phyloP scores from a whole-genome alignment of 202 grass and related monocot species.

The Panicum hallii region DNA sequence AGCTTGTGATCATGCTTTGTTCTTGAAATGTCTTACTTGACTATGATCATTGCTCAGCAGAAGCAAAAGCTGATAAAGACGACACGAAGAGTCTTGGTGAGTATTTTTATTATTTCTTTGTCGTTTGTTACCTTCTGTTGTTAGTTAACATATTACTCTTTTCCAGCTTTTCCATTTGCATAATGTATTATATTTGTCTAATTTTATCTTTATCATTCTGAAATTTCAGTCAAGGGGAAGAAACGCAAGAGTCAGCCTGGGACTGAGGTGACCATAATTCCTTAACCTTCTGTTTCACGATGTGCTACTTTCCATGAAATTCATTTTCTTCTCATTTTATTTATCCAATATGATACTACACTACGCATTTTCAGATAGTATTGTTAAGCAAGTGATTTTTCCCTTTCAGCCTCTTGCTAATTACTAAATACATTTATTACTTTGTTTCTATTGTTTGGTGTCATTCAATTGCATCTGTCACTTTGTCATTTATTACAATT shows the following conservation, averaged over 20 bases:
- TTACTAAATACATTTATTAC: constrained; percentile 19
- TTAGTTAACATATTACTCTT: constrained; percentile 4
- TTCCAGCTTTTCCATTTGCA: not conserved
- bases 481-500: constrained; percentile 10
- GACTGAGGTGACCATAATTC: constrained; percentile 58
- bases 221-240: constrained; percentile 74
- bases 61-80: constrained; percentile 87
- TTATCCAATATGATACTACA: constrained; percentile 13
- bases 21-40: constrained; percentile 36
- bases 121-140: constrained; percentile 20
- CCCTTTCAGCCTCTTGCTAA: constrained; percentile 5
- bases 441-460: not conserved
- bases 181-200: constrained; percentile 24
- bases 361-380: constrained; percentile 15
- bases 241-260: constrained; percentile 79
- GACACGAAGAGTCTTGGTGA: constrained; percentile 73
- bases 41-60: constrained; percentile 51
- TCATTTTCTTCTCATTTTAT: constrained; percentile 24
- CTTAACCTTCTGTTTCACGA: not conserved
- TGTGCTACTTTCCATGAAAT: constrained; percentile 27
- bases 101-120: constrained; percentile 37
- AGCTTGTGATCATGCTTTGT: constrained; percentile 7
- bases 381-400: constrained; percentile 31
- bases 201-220: constrained; percentile 47
- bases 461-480: not conserved